Conservation (phyloP, 805 yeast species). For the Teunomyces lycoperdinae region DNA sequence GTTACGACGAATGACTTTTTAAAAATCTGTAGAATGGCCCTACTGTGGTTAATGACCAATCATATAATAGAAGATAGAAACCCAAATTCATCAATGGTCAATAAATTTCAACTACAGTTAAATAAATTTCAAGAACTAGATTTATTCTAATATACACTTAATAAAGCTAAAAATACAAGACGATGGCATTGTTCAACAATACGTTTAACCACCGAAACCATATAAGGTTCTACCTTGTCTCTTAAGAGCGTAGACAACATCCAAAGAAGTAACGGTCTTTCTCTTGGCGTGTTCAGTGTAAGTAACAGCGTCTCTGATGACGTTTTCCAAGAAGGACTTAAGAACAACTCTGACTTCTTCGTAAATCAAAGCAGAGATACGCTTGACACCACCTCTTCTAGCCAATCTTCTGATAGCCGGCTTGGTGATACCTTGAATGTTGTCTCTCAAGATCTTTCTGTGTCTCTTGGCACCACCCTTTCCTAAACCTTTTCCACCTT, state of each 20-base stretch:
- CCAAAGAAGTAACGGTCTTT: constrained; percentile 98
- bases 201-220: constrained; percentile 95
- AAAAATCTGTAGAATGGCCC: too few relatives aligned
- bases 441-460: constrained; percentile 99
- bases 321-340: constrained; percentile 93
- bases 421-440: constrained; percentile 99
- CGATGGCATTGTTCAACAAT: constrained; percentile 8
- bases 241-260: constrained; percentile 98
- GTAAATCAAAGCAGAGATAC: constrained; percentile 97
- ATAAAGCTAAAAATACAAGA: constrained; percentile 4
- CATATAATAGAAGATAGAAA: neutral
- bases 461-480: constrained; percentile 99
- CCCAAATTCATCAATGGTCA: neutral
- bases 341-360: constrained; percentile 98
- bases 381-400: constrained; percentile 99
- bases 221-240: constrained; percentile 99
- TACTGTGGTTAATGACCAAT: too few relatives aligned
- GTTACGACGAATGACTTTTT: too few relatives aligned
- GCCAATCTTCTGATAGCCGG: constrained; percentile 99
- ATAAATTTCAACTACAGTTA: neutral
- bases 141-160: constrained; percentile 25
- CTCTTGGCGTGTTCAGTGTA: constrained; percentile 99
- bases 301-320: constrained; percentile 98
- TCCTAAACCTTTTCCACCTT: constrained; percentile 99
- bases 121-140: constrained; percentile 8